Evolutionary conservation across 2,329 filamentous ascomycete species (phyloP), one percentile per base, ranked within the genome.

Genomic region (Fusarium incarnatum): DNA sequence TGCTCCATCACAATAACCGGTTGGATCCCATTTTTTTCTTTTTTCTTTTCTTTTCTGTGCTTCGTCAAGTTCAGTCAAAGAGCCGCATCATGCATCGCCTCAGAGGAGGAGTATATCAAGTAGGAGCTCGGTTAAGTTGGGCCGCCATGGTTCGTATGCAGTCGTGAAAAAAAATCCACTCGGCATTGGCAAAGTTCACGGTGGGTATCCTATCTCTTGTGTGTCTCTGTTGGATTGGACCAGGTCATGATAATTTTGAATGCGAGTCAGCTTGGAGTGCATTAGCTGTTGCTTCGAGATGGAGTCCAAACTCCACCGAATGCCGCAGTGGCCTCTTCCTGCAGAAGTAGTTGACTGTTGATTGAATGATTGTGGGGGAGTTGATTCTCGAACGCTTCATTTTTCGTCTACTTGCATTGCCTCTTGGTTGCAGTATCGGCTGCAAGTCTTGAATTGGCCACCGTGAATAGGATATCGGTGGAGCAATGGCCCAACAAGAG

Each of bases 141-240:
- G 46, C 53, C 47, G 45, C 30, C n/a, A 60, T 23, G 34, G 37
- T 28, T 37, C 34, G 34, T 37, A 41, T 53, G 49, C 23, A 47
- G 15, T 27, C 27, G 41, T 34, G 25, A 27, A 53, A 15, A n/a
- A 42, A 12, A 53, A 40, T 41, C 32, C 49, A 42, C 34, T 37
- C 11, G 25, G 27, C 30, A 32, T 10, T 56, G 44, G n/a, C 23
- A 56, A 49, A 52, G 30, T 63, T 67, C 67, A 70, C 62, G 62
- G 60, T 66, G 40, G 59, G 45, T 67, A 48, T 47, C 11, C 11
- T 53, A 27, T n/a, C 23, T 37, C 22, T 47, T 42, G 40, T 70
- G 67, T 71, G 62, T 68, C 62, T 69, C 56, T 71, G 49, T 41
- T 63, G 67, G 56, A 68, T 70, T 69, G 66, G 50, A 47, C 25